A percentile compares a stretch with the other conserved stretches of the same genome.
Evolutionary conservation across 2,329 filamentous ascomycete species (phyloP).

Genomic region (Aspergillus costaricaensis): DNA sequence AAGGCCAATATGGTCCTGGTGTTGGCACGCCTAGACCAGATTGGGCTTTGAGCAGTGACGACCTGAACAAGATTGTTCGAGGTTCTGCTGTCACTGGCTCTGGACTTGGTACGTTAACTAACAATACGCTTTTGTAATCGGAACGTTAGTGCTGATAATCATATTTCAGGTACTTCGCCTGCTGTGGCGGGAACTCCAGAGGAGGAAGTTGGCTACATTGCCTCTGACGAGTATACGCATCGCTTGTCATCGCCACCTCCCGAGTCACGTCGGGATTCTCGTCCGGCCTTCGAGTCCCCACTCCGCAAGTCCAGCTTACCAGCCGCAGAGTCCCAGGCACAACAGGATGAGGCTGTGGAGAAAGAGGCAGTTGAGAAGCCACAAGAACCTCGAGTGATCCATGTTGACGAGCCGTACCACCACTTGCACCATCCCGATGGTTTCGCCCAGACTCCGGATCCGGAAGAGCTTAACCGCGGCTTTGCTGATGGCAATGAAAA

Average conservation of each 20-base stretch:
- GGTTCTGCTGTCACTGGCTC: constrained; percentile 60
- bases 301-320: constrained; percentile 54
- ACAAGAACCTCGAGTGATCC: constrained; percentile 58
- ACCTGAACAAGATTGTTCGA: constrained; percentile 86
- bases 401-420: constrained; percentile 69
- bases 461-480: constrained; percentile 51
- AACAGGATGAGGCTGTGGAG: constrained; percentile 5
- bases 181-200: constrained; percentile 74
- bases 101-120: constrained; percentile 51
- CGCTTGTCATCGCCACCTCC: constrained; percentile 69
- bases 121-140: background rate
- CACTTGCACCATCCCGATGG: constrained; percentile 49
- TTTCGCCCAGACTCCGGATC: constrained; percentile 51
- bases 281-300: constrained; percentile 53
- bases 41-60: constrained; percentile 84
- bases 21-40: constrained; percentile 65
- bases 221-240: constrained; percentile 78
- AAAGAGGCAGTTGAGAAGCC: constrained; percentile 12
- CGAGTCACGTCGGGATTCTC: constrained; percentile 44
- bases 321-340: constrained; percentile 48
- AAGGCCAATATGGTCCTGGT: constrained; percentile 62
- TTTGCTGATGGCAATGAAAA: constrained; percentile 58
- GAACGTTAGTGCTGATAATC: constrained; percentile 10
- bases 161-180: constrained; percentile 62
- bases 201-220: constrained; percentile 87